A percentile compares a stretch with the other conserved stretches of the same genome.
phyloP scores from a whole-genome alignment of 306 rosid genomes.

The Astragalus membranaceus region DNA sequence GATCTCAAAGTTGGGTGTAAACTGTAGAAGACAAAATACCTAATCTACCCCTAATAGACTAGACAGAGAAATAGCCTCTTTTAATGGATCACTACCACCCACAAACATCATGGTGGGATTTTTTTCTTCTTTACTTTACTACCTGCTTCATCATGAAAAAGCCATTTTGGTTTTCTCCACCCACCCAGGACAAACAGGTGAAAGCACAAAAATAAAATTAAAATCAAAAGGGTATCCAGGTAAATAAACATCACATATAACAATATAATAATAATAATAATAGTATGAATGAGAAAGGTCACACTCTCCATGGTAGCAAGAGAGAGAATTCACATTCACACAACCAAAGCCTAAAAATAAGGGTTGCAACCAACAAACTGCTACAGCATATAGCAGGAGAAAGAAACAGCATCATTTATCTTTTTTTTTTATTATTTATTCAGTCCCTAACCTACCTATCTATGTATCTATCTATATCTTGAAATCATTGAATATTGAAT shows the following conservation, averaged over 20 bases:
- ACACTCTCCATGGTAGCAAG: conserved; percentile 23
- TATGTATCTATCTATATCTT: not conserved
- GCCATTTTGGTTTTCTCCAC: conserved; percentile 25
- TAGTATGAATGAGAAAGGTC: conserved; percentile 4
- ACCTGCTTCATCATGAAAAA: conserved; percentile 35
- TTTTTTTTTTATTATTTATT: not conserved
- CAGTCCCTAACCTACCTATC: conserved; percentile 21
- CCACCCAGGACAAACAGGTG: conserved; percentile 14
- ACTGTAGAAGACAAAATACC: conserved; percentile 15
- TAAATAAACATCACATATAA: conserved; percentile 12
- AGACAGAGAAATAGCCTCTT: not conserved
- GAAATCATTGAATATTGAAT: too few species aligned
- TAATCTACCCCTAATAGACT: conserved; percentile 11
- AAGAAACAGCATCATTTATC: conserved; percentile 32
- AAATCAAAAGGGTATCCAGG: conserved; percentile 27
- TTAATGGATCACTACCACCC: conserved; percentile 10
- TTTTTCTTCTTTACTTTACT: conserved; percentile 23
- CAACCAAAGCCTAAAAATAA: conserved; percentile 39
- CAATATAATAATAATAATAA: not conserved
- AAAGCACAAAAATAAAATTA: conserved; percentile 11
- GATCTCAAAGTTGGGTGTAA: not conserved
- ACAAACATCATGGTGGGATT: not conserved
- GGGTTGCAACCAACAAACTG: conserved; percentile 37
- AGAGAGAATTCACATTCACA: not conserved
- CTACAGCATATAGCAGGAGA: conserved; percentile 40